A percentile compares a stretch with the other conserved stretches of the same genome.
phyloP scores from a whole-genome alignment of 148 eudicot genomes.

The Diospyros kaki region DNA sequence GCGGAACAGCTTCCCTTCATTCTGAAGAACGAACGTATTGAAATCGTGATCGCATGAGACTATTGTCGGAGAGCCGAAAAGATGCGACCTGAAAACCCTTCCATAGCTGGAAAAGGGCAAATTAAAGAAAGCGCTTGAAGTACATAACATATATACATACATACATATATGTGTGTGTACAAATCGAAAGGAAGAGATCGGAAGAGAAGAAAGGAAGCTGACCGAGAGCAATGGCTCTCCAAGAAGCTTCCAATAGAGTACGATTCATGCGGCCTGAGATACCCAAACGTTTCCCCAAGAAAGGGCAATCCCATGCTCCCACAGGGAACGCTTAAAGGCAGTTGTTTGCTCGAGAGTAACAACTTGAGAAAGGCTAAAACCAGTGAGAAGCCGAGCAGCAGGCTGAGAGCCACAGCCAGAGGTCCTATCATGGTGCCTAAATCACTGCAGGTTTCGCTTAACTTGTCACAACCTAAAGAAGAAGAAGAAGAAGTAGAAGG shows the following conservation, averaged over 20 bases:
- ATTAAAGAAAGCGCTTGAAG: neutral
- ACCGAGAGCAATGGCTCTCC: constrained; percentile 50
- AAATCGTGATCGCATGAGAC: constrained; percentile 56
- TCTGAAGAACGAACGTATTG: constrained; percentile 39
- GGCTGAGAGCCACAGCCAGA: constrained; percentile 1
- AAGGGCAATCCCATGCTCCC: constrained; percentile 56
- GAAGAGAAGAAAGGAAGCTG: neutral
- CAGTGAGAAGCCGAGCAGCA: constrained; percentile 20
- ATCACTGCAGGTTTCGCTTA: too few species aligned
- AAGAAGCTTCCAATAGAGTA: constrained; percentile 44
- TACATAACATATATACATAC: neutral
- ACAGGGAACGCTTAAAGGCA: constrained; percentile 21
- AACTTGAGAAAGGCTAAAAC: constrained; percentile 9
- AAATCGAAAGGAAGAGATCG: neutral
- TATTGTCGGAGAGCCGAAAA: constrained; percentile 42
- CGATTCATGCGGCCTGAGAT: constrained; percentile 44
- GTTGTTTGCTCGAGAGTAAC: constrained; percentile 5
- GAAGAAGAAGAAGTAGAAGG: too few species aligned
- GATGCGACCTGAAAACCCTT: constrained; percentile 45
- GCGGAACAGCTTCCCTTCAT: constrained; percentile 45
- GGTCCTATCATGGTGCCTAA: constrained; percentile 3
- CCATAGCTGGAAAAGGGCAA: constrained; percentile 33
- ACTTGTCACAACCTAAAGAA: too few species aligned
- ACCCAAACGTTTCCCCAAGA: constrained; percentile 46
- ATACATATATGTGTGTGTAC: neutral